Evolutionary conservation across 768 basidiomycete genomes (phyloP).

Genomic region (Lyophyllum atratum): DNA sequence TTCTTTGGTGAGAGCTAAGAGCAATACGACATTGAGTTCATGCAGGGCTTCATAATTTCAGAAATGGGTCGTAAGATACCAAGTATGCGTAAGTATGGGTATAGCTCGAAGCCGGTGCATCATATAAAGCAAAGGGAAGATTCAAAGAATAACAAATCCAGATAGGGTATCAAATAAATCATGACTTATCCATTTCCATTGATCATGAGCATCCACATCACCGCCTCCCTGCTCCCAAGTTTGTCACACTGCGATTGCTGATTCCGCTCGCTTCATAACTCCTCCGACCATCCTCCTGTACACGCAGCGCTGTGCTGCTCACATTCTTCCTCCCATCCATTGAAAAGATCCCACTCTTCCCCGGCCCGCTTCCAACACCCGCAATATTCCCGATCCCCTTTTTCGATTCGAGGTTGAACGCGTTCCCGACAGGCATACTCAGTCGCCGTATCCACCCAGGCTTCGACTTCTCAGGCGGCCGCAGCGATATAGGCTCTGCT

Average conservation of each 20-base stretch:
- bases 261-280: constrained; percentile 44
- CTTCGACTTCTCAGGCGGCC: constrained; percentile 54
- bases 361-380: constrained; percentile 15
- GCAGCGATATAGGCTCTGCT: constrained; percentile 44
- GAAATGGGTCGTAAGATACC: neutral
- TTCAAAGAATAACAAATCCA: neutral
- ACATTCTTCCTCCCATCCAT: constrained; percentile 53
- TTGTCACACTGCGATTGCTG: constrained; percentile 54
- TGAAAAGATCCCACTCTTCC: constrained; percentile 36
- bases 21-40: too few relatives aligned
- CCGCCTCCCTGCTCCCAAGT: constrained; percentile 41
- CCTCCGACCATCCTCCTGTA: constrained; percentile 53
- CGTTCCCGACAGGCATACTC: constrained; percentile 70
- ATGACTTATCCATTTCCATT: neutral
- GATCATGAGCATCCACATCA: constrained; percentile 18
- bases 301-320: constrained; percentile 34
- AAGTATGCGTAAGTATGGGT: neutral
- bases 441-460: constrained; percentile 72
- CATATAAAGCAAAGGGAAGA: neutral
- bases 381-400: constrained; percentile 32
- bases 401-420: constrained; percentile 61
- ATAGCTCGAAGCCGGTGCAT: neutral
- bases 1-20: neutral
- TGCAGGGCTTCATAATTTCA: neutral
- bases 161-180: neutral